Conservation (phyloP, 768 basidiomycete species). For the Tephrocybe rancida region DNA sequence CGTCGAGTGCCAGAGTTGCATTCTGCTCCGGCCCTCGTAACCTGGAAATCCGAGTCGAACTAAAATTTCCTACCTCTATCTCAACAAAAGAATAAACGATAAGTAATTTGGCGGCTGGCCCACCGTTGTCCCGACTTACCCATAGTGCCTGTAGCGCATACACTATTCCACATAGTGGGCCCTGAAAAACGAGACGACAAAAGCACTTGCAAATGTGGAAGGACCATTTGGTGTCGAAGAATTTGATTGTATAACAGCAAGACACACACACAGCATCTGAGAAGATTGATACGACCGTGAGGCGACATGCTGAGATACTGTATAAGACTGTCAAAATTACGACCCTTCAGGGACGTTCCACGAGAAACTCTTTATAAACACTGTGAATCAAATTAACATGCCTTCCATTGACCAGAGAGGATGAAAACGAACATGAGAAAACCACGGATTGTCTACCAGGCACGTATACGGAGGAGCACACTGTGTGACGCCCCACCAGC, state of each 20-base stretch:
- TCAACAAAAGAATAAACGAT: not conserved
- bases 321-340: too few relatives aligned
- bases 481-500: conserved; percentile 29
- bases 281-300: too few relatives aligned
- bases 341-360: too few relatives aligned
- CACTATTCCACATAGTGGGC: conserved; percentile 46
- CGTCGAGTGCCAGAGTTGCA: conserved; percentile 59
- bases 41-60: conserved; percentile 52
- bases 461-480: conserved; percentile 27
- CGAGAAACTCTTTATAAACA: not conserved
- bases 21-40: conserved; percentile 48
- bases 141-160: conserved; percentile 45
- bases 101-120: conserved; percentile 26
- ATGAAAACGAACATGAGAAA: conserved; percentile 22
- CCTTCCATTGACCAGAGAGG: too few relatives aligned
- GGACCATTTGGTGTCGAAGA: too few relatives aligned
- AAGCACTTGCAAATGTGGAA: conserved; percentile 53
- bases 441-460: conserved; percentile 17
- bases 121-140: conserved; percentile 49
- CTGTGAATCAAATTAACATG: too few relatives aligned
- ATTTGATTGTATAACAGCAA: too few relatives aligned
- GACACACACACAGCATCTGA: too few relatives aligned
- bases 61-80: conserved; percentile 33
- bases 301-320: too few relatives aligned
- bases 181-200: conserved; percentile 58